Evolutionary conservation across 306 rosid species (phyloP), one percentile per base, ranked within the genome.

Genomic region (Abrus pulchellus): DNA sequence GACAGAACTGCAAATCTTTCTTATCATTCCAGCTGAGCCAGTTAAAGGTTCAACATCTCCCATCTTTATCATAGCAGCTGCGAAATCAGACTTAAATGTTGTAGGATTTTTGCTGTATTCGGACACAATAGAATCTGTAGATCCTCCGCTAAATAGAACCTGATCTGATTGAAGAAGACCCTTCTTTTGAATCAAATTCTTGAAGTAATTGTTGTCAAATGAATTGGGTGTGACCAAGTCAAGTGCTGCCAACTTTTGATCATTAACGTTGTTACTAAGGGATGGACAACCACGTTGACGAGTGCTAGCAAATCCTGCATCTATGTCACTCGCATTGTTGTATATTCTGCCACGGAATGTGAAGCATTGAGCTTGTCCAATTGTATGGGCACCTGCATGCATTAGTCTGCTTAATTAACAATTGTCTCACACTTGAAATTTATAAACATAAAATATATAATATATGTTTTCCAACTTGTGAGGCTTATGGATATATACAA

Each of bases 171-270:
- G 82, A 30, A 90, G 87, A 73, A 90, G 89, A 34, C 90, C 94
- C 72, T 90, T 86, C 74, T 86, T 88, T 30, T 86, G 87, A 56
- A 90, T 80, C 54, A 90, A 78, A 54, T 90, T 88, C 64, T 88
- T 88, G 72, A 70, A 90, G 41, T 88, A 90, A 20, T 88, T 88
- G 74, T 86, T 82, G 82, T 90, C 92, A 61, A 90, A 88, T 1
- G 88, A 86, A 65, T 87, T 90, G 0, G 90, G 91, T 8, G 93
- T 88, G 5, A 90, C 91, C 85, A 90, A 82, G 8, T 90, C 93
- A 0, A 90, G 47, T 33, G 91, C 49, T 11, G 93, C 87, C 80
- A 86, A 71, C 30, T 80, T 90, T 33, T 64, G 5, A 52, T 86
- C 7, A 9, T 89, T 85, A 1, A 10, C 9, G 0, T 6, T 4